Percentiles rank a stretch among this genome's conserved stretches.
phyloP scores from a whole-genome alignment of 2,329 filamentous ascomycete species.

The Trichoderma semiorbis region DNA sequence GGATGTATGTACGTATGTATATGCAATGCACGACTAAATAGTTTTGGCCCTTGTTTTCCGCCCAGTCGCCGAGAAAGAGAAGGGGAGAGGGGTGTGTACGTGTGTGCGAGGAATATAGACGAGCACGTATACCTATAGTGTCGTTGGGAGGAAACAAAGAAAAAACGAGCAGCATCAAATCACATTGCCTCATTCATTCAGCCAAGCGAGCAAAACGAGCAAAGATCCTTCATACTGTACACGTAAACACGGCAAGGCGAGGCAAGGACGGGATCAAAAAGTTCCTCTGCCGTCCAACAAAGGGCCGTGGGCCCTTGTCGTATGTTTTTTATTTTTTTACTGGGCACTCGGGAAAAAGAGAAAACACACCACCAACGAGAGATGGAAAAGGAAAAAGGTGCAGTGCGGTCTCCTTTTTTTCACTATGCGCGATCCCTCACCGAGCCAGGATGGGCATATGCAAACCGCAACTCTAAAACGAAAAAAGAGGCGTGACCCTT shows the following conservation, averaged over 20 bases:
- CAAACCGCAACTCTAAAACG: not conserved
- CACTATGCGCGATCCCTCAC: not conserved
- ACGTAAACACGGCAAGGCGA: no score
- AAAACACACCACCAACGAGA: not conserved
- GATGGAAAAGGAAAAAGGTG: not conserved
- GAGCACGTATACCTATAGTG: no score
- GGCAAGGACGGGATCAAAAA: not conserved
- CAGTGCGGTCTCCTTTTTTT: not conserved
- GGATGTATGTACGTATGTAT: not conserved
- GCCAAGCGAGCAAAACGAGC: not conserved
- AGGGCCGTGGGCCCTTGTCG: not conserved
- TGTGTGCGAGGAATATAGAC: not conserved
- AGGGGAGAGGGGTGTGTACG: not conserved
- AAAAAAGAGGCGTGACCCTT: conserved; percentile 4
- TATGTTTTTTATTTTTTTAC: not conserved
- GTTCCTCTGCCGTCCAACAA: not conserved
- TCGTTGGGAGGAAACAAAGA: not conserved
- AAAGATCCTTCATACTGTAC: not conserved
- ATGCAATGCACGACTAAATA: conserved; percentile 7
- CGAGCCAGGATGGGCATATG: not conserved
- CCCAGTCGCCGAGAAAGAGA: not conserved
- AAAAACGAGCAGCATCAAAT: not conserved
- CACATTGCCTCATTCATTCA: not conserved
- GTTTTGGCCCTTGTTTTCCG: not conserved
- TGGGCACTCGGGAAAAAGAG: not conserved